Evolutionary conservation across 1,284 basidiomycete species (phyloP).

Genomic region (Cryptococcus jaspeensis): DNA sequence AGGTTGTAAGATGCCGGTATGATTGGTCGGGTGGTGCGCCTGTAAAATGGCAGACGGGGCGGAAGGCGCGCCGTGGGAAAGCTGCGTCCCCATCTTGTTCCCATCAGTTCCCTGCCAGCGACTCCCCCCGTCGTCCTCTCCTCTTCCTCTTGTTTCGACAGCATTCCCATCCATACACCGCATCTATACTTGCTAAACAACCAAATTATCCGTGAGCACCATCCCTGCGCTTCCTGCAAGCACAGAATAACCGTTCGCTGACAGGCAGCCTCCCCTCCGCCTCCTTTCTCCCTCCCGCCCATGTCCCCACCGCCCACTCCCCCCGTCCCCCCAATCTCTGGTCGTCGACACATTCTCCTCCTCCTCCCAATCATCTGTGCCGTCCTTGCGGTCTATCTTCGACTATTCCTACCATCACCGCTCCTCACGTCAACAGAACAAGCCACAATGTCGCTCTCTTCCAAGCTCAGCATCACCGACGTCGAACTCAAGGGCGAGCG

Average conservation of each 20-base stretch:
- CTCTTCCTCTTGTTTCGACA: not conserved
- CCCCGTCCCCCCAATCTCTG: not conserved
- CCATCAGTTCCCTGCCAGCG: not conserved
- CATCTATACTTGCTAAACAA: not conserved
- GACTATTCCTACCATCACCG: not conserved
- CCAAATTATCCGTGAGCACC: not conserved
- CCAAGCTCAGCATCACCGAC: slow-evolving; percentile 90
- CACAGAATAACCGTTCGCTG: not conserved
- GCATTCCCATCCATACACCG: not conserved
- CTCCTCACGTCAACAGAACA: not conserved
- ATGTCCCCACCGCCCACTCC: slow-evolving; percentile 7
- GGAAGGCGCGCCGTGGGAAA: slow-evolving; percentile 12
- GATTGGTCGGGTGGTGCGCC: slow-evolving; percentile 5
- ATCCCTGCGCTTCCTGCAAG: not conserved
- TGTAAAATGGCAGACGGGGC: not conserved
- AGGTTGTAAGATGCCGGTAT: slow-evolving; percentile 12
- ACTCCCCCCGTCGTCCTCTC: no score
- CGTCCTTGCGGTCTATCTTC: slow-evolving; percentile 10
- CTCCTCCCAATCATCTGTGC: slow-evolving; percentile 12
- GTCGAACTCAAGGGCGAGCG: slow-evolving; percentile 77
- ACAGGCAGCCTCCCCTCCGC: not conserved
- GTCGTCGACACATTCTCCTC: slow-evolving; percentile 1
- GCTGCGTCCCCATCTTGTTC: not conserved
- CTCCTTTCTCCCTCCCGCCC: not conserved
- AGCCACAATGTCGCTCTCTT: slow-evolving; percentile 84